Percentiles rank a stretch among this genome's conserved stretches.
These are phyloP conservation scores for Phytophthora agathidicida DNA, from an alignment of 352 stramenopile species.

Conservation along the genomic window DNA sequence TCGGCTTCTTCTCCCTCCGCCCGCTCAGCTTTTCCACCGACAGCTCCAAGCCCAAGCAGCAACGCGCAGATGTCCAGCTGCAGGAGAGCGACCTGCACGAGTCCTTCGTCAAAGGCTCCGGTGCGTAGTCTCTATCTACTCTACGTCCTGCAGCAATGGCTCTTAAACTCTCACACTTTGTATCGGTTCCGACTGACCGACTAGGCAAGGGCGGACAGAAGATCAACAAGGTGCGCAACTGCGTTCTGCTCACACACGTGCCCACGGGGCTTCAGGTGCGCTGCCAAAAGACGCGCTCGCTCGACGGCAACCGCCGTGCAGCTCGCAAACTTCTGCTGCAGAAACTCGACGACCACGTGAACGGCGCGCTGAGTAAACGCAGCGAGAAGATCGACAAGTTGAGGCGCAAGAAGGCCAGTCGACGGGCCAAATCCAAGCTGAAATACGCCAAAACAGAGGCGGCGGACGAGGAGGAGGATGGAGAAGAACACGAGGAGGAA, in stretches of 20 bases:
- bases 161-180: neutral
- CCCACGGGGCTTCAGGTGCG: conserved; percentile 80
- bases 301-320: conserved; percentile 79
- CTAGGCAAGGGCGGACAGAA: conserved; percentile 88
- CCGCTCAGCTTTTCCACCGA: neutral
- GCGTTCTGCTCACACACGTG: conserved; percentile 85
- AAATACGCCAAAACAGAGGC: conserved; percentile 47
- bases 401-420: conserved; percentile 70
- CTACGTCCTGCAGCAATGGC: neutral
- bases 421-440: conserved; percentile 56
- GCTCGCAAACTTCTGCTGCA: conserved; percentile 72
- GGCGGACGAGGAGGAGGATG: conserved; percentile 13
- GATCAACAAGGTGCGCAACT: conserved; percentile 93
- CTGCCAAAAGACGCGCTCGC: conserved; percentile 81
- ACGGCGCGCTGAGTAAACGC: conserved; percentile 60
- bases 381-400: conserved; percentile 73
- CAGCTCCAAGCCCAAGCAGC: neutral
- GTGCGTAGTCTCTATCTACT: conserved; percentile 24
- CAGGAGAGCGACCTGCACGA: conserved; percentile 76
- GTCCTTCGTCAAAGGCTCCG: conserved; percentile 88
- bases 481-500: conserved; percentile 18
- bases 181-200: neutral
- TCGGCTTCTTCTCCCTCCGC: neutral
- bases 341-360: conserved; percentile 81
- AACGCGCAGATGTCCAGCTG: conserved; percentile 41